Percentiles rank a stretch among this genome's conserved stretches.
Conservation (phyloP, 2,329 filamentous ascomycete species). For the Fusarium abutilonis region DNA sequence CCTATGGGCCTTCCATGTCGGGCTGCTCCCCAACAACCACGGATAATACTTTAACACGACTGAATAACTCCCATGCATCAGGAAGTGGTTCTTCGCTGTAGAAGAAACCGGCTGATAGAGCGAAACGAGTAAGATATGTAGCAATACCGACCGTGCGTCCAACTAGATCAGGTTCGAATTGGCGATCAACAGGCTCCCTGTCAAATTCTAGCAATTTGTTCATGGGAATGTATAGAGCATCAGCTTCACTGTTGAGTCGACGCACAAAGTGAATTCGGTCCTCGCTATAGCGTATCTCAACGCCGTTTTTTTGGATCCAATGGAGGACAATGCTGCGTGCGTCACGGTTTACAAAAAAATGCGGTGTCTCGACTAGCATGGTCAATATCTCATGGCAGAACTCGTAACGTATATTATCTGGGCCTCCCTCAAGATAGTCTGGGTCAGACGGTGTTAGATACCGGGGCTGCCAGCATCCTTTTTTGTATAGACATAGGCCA, state of each 20-base stretch:
- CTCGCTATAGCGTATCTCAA: not conserved
- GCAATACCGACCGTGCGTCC: not conserved
- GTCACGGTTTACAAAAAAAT: constrained; percentile 15
- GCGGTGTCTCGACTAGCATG: not conserved
- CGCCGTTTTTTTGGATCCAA: constrained; percentile 1
- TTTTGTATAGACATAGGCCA: constrained; percentile 1
- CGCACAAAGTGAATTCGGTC: constrained; percentile 6
- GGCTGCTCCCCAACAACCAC: constrained; percentile 11
- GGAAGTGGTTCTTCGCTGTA: fast-evolving
- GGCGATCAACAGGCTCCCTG: not conserved
- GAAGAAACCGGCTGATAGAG: not conserved
- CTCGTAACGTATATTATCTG: not conserved
- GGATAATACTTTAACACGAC: not conserved
- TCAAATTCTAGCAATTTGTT: not conserved
- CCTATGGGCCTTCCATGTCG: constrained; percentile 1
- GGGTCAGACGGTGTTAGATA: not conserved
- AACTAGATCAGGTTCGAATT: not conserved
- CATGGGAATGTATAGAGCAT: constrained; percentile 20
- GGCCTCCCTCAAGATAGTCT: not conserved
- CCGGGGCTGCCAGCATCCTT: constrained; percentile 12
- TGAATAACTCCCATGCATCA: not conserved
- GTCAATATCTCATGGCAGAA: constrained; percentile 12
- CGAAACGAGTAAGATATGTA: not conserved
- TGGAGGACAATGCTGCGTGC: constrained; percentile 2
- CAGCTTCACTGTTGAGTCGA: not conserved